Evolutionary conservation across 139 green algal species (phyloP).

Genomic region (Chlamydomonas sphaeroides): DNA sequence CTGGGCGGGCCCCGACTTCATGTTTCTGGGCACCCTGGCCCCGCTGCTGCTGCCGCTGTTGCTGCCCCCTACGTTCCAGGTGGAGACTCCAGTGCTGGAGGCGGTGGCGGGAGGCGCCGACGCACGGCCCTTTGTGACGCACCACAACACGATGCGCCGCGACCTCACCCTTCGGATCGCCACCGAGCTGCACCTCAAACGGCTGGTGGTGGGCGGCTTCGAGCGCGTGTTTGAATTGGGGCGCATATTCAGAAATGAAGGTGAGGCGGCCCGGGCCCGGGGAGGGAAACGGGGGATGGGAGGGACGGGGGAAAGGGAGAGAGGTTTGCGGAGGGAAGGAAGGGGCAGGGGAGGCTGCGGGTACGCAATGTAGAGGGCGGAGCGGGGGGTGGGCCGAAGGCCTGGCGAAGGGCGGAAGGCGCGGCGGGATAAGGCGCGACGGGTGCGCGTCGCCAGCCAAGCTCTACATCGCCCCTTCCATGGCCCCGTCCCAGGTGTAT

Average conservation of each 20-base stretch:
- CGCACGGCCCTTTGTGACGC: constrained; percentile 94
- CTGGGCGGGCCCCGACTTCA: no score
- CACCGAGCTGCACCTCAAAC: constrained; percentile 98
- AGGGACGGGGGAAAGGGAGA: not conserved
- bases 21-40: no score
- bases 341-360: no score
- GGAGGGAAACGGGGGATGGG: not conserved
- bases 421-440: no score
- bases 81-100: constrained; percentile 89
- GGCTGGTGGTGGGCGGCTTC: constrained; percentile 81
- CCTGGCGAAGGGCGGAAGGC: no score
- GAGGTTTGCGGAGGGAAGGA: not conserved
- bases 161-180: constrained; percentile 96
- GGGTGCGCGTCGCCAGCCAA: no score
- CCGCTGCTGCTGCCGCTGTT: no score
- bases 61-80: constrained; percentile 26
- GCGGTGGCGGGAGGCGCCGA: constrained; percentile 91
- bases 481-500: constrained; percentile 72
- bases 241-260: constrained; percentile 97
- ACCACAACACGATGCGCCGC: constrained; percentile 92
- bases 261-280: constrained; percentile 53
- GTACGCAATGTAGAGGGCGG: no score
- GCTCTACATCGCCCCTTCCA: no score
- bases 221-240: constrained; percentile 98
- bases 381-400: no score